phyloP scores from a whole-genome alignment of 495 filamentous ascomycete species.

The Talaromyces proteolyticus region DNA sequence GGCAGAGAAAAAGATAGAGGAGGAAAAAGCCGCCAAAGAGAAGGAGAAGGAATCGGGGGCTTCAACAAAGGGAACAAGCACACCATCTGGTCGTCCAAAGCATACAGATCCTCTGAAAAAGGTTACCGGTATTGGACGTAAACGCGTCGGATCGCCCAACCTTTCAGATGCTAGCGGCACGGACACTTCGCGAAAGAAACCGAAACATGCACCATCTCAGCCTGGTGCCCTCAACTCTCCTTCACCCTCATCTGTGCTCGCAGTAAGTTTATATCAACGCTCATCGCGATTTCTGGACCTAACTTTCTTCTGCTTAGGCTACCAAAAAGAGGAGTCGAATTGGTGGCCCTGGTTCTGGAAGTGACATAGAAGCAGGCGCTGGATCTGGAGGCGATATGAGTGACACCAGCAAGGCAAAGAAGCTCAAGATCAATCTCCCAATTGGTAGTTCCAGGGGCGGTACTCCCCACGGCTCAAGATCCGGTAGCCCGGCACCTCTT shows the following conservation, averaged over 20 bases:
- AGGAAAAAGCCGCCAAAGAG: slow-evolving; percentile 41
- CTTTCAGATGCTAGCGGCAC: slow-evolving; percentile 86
- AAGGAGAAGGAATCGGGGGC: slow-evolving; percentile 49
- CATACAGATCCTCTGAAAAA: slow-evolving; percentile 54
- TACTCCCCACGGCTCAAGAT: slow-evolving; percentile 51
- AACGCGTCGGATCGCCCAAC: slow-evolving; percentile 81
- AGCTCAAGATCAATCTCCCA: slow-evolving; percentile 56
- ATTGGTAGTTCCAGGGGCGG: slow-evolving; percentile 40
- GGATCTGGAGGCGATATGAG: slow-evolving; percentile 62
- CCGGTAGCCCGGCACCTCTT: slow-evolving; percentile 41
- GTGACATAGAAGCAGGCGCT: slow-evolving; percentile 73
- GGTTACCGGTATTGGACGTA: slow-evolving; percentile 52
- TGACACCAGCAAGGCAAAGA: slow-evolving; percentile 65
- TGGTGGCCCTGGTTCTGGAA: slow-evolving; percentile 56
- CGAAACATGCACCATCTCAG: slow-evolving; percentile 64
- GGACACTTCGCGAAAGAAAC: slow-evolving; percentile 84
- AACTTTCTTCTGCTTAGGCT: slow-evolving; percentile 22
- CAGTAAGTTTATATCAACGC: slow-evolving; percentile 18
- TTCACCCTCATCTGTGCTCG: slow-evolving; percentile 22
- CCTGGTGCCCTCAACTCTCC: slow-evolving; percentile 50
- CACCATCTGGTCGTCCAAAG: slow-evolving; percentile 60
- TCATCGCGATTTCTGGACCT: slow-evolving; percentile 11
- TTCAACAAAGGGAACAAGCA: slow-evolving; percentile 66
- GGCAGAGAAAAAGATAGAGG: slow-evolving; percentile 66
- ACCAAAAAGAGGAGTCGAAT: slow-evolving; percentile 40